Evolutionary conservation across 345 rosid species (phyloP).

Genomic region (Excoecaria cochinchinensis): DNA sequence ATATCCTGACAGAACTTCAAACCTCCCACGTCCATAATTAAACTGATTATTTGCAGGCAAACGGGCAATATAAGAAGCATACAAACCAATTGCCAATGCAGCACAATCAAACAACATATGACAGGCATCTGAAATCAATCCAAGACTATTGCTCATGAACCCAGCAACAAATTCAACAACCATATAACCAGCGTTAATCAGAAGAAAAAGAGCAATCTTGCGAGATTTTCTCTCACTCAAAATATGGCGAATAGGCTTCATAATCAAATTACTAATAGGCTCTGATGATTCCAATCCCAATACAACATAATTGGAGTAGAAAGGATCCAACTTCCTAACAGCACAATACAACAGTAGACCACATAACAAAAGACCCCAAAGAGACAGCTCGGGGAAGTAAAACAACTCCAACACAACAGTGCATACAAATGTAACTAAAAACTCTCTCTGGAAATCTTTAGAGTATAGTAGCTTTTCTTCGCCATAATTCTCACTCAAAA

Average conservation of each 20-base stretch:
- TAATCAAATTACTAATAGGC: conserved; percentile 43
- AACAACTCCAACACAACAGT: conserved; percentile 75
- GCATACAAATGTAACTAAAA: conserved; percentile 66
- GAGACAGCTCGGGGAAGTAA: conserved; percentile 80
- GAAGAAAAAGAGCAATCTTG: conserved; percentile 84
- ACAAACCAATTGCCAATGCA: conserved; percentile 87
- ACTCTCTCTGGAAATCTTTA: conserved; percentile 66
- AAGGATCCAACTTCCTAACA: conserved; percentile 66
- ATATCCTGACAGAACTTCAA: conserved; percentile 92
- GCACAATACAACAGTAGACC: conserved; percentile 69
- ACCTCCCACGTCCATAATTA: conserved; percentile 94
- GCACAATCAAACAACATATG: conserved; percentile 99
- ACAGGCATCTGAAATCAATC: conserved; percentile 93
- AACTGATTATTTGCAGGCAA: conserved; percentile 88
- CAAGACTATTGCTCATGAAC: conserved; percentile 97
- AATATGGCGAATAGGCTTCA: conserved; percentile 82
- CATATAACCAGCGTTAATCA: conserved; percentile 89
- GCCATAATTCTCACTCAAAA: conserved; percentile 68
- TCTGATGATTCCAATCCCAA: conserved; percentile 69
- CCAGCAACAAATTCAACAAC: conserved; percentile 91
- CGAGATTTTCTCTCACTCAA: conserved; percentile 93
- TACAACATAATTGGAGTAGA: conserved; percentile 43
- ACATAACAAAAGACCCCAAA: conserved; percentile 74
- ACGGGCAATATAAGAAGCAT: conserved; percentile 89
- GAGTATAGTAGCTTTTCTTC: conserved; percentile 57